These are phyloP conservation scores for Coleophoma crateriformis DNA, from an alignment of 2,329 filamentous ascomycete species.

Conservation along the genomic window DNA sequence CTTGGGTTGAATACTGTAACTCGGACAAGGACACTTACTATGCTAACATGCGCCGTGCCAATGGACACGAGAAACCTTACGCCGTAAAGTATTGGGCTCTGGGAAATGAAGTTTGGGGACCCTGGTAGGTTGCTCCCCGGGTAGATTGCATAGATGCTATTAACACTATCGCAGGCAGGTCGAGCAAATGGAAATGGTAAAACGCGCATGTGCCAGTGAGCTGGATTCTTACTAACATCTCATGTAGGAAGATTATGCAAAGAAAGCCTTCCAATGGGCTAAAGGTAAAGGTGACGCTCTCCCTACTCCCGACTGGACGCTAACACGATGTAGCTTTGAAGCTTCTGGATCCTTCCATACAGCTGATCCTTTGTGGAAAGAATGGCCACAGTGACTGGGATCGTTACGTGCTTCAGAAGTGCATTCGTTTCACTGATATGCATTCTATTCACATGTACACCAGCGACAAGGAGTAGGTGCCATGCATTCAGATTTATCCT, in stretches of 20 bases:
- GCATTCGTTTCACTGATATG: conserved; percentile 55
- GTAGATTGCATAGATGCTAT: background rate
- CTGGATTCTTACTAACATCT: conserved; percentile 9
- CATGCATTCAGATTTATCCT: conserved; percentile 34
- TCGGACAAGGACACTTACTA: conserved; percentile 67
- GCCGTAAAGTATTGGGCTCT: conserved; percentile 79
- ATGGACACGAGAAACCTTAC: conserved; percentile 70
- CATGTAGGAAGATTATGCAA: conserved; percentile 48
- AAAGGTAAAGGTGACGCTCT: conserved; percentile 47
- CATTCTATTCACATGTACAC: conserved; percentile 62
- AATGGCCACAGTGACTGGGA: conserved; percentile 55
- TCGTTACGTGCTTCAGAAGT: conserved; percentile 53
- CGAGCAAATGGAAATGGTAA: conserved; percentile 28
- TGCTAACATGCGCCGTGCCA: conserved; percentile 67
- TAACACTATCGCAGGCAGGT: conserved; percentile 30
- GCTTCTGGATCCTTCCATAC: conserved; percentile 50
- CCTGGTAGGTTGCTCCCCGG: conserved; percentile 1
- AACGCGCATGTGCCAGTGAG: no score
- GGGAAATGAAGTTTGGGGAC: conserved; percentile 55
- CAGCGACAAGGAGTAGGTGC: conserved; percentile 25
- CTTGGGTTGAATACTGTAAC: conserved; percentile 82
- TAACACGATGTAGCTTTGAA: conserved; percentile 42
- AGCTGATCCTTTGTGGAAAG: conserved; percentile 55
- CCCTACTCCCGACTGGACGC: background rate
- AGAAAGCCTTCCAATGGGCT: conserved; percentile 61